Conservation (phyloP, 1,284 basidiomycete genomes). For the Retiboletus fuscus region DNA sequence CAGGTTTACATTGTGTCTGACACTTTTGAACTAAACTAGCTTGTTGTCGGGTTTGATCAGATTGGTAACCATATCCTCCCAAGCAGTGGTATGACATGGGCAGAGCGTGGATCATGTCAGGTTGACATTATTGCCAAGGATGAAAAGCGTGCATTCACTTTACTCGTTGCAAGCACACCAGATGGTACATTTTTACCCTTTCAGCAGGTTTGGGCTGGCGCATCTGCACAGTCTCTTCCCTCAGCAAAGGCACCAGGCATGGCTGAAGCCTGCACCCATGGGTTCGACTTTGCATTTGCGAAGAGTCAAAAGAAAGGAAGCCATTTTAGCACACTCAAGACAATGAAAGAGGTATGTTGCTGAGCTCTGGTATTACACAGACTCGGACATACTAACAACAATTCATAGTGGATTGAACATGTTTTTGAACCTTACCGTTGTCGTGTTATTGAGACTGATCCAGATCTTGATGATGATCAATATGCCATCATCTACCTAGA, state of each 20-base stretch:
- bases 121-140: conserved; percentile 45
- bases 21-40: conserved; percentile 10
- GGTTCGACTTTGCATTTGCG: conserved; percentile 41
- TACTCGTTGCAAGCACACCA: conserved; percentile 43
- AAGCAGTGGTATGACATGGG: conserved; percentile 37
- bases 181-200: conserved; percentile 47
- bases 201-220: conserved; percentile 47
- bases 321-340: conserved; percentile 32
- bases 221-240: conserved; percentile 35
- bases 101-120: conserved; percentile 39
- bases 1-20: not conserved
- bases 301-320: conserved; percentile 36
- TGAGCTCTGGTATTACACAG: no score
- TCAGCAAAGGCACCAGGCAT: conserved; percentile 27
- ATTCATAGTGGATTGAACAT: conserved; percentile 25
- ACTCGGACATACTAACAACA: no score
- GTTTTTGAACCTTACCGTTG: conserved; percentile 34
- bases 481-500: conserved; percentile 8
- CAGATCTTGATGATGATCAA: conserved; percentile 16
- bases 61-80: conserved; percentile 38
- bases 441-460: conserved; percentile 13
- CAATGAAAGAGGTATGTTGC: conserved; percentile 17
- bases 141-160: conserved; percentile 48
- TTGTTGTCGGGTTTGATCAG: conserved; percentile 44
- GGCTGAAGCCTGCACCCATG: conserved; percentile 24